Percentiles rank a stretch among this genome's conserved stretches.
Evolutionary conservation across 1,139 yeast genomes (phyloP).

Genomic region (Yamadazyma blattariae): DNA sequence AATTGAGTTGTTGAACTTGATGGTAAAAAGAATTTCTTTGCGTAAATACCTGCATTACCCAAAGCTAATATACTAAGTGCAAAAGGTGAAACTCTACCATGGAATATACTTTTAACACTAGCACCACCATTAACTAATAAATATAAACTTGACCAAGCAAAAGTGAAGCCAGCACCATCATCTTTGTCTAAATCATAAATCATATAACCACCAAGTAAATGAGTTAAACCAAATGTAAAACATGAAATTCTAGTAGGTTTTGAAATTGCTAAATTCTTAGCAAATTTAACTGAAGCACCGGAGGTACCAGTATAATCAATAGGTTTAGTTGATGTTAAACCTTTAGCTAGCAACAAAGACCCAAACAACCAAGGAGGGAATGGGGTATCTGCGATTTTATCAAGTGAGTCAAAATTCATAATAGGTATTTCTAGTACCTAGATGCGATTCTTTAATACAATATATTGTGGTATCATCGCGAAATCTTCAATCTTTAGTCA

Average conservation of each 20-base stretch:
- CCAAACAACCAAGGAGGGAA: conserved; percentile 52
- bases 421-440: neutral
- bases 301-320: conserved; percentile 22
- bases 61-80: conserved; percentile 57
- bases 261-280: conserved; percentile 23
- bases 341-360: conserved; percentile 41
- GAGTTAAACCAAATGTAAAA: conserved; percentile 61
- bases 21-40: conserved; percentile 61
- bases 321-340: conserved; percentile 28
- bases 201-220: conserved; percentile 79
- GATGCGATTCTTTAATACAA: too few species aligned
- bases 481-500: neutral
- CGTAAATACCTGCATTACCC: conserved; percentile 65
- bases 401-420: conserved; percentile 6
- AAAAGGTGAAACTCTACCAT: conserved; percentile 56
- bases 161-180: conserved; percentile 84
- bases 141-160: conserved; percentile 86
- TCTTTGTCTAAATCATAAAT: conserved; percentile 75
- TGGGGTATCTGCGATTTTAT: conserved; percentile 45
- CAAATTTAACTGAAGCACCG: conserved; percentile 29
- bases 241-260: conserved; percentile 40
- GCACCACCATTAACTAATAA: conserved; percentile 70
- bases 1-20: too few species aligned
- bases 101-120: conserved; percentile 41
- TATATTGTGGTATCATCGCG: too few species aligned